Evolutionary conservation across 2,329 filamentous ascomycete species (phyloP).

Genomic region (Annulohypoxylon truncatum): DNA sequence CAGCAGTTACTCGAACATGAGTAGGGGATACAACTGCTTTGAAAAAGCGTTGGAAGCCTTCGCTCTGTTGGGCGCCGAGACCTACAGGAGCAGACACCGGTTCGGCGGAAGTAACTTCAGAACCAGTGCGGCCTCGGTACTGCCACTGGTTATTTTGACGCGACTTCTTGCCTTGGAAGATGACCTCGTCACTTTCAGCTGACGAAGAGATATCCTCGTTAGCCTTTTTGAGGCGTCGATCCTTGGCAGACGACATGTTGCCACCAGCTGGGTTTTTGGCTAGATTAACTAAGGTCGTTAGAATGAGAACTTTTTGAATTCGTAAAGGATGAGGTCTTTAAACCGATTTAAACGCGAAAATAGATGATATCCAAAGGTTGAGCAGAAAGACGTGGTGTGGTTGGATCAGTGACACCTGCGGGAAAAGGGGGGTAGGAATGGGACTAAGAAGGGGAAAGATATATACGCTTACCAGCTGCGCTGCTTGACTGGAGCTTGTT

Average conservation of each 20-base stretch:
- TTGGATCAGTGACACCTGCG: not conserved
- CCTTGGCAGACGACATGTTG: constrained; percentile 38
- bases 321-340: not conserved
- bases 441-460: not conserved
- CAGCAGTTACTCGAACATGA: constrained; percentile 74
- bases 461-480: constrained; percentile 55
- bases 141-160: constrained; percentile 50
- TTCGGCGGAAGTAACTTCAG: constrained; percentile 57
- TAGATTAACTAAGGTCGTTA: constrained; percentile 45
- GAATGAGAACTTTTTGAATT: not conserved
- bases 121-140: constrained; percentile 60
- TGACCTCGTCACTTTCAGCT: constrained; percentile 52
- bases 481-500: constrained; percentile 48
- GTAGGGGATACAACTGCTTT: constrained; percentile 75
- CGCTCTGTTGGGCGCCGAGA: constrained; percentile 65
- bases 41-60: constrained; percentile 76
- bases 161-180: constrained; percentile 53
- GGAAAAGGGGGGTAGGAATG: not conserved
- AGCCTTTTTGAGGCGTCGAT: constrained; percentile 44
- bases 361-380: constrained; percentile 33
- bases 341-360: not conserved
- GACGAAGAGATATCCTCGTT: constrained; percentile 52
- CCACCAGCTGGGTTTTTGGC: constrained; percentile 40
- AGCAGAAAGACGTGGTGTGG: not conserved
- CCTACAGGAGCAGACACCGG: constrained; percentile 66